A percentile compares a stretch with the other conserved stretches of the same genome.
These are phyloP conservation scores for Alternaria ventricosa DNA, from an alignment of 2,329 filamentous ascomycete genomes.

Conservation along the genomic window DNA sequence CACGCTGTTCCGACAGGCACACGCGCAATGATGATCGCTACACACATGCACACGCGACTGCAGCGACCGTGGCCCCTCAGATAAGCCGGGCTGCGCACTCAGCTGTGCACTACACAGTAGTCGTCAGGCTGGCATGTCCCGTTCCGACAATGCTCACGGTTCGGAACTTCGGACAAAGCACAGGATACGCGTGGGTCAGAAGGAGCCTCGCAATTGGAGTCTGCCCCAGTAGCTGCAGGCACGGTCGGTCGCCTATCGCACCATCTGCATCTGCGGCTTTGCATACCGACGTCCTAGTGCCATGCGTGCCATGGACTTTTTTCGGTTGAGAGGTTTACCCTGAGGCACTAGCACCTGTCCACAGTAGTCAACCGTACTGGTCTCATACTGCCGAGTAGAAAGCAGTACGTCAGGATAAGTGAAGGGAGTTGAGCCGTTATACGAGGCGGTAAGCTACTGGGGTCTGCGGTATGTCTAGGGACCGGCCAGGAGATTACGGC, in stretches of 20 bases:
- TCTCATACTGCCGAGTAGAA: not conserved
- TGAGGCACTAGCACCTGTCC: conserved; percentile 1
- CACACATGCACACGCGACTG: conserved; percentile 6
- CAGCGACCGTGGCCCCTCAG: conserved; percentile 6
- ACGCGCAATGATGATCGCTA: conserved; percentile 1
- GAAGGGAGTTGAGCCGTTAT: not conserved
- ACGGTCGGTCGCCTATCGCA: conserved; percentile 5
- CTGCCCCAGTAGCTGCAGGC: conserved; percentile 12
- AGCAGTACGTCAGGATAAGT: conserved; percentile 5
- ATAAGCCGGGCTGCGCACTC: conserved; percentile 7
- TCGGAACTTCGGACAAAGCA: conserved; percentile 14
- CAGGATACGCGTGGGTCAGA: conserved; percentile 20
- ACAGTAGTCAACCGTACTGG: not conserved
- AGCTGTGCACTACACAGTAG: not conserved
- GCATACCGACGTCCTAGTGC: conserved; percentile 10
- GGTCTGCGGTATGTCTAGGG: conserved; percentile 13
- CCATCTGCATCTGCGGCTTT: conserved; percentile 6
- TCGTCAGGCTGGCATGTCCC: not conserved
- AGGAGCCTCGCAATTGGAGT: conserved; percentile 23
- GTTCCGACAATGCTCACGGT: conserved; percentile 3
- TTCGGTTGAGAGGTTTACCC: conserved; percentile 9
- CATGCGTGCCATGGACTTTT: not conserved
- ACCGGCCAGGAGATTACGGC: conserved; percentile 15
- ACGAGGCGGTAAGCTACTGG: conserved; percentile 13
- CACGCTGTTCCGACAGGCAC: conserved; percentile 1